These are phyloP conservation scores for Cladophialophora immunda DNA, from an alignment of 2,329 filamentous ascomycete genomes.

Conservation along the genomic window DNA sequence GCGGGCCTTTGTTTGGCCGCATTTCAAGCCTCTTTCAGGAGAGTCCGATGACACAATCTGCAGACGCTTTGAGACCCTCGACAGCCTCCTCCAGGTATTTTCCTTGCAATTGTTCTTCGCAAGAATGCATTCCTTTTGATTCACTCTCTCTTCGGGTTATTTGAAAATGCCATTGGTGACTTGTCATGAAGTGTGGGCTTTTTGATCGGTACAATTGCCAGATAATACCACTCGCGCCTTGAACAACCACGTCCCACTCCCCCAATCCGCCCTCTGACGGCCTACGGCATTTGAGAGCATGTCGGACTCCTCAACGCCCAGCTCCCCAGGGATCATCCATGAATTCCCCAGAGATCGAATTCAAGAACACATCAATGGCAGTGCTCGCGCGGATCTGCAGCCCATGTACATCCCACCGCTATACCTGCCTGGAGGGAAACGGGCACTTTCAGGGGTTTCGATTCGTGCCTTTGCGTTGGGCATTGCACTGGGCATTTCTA, in stretches of 20 bases:
- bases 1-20: not conserved
- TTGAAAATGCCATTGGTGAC: not conserved
- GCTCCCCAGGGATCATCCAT: constrained; percentile 35
- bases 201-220: not conserved
- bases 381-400: constrained; percentile 3
- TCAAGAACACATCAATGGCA: constrained; percentile 29
- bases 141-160: not conserved
- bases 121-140: constrained; percentile 16
- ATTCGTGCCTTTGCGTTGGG: constrained; percentile 56
- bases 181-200: not conserved
- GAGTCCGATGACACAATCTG: constrained; percentile 6
- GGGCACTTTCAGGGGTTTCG: constrained; percentile 56
- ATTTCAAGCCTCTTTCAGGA: not conserved
- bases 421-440: constrained; percentile 45
- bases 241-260: not conserved
- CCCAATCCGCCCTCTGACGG: not conserved
- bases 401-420: constrained; percentile 34
- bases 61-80: constrained; percentile 2
- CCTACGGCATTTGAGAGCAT: constrained; percentile 11
- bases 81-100: not conserved
- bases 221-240: not conserved
- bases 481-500: constrained; percentile 49
- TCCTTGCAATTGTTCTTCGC: constrained; percentile 14
- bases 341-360: constrained; percentile 32
- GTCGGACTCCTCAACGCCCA: constrained; percentile 33